Conservation (phyloP, 768 basidiomycete species). For the Boletus vermiculosoides region DNA sequence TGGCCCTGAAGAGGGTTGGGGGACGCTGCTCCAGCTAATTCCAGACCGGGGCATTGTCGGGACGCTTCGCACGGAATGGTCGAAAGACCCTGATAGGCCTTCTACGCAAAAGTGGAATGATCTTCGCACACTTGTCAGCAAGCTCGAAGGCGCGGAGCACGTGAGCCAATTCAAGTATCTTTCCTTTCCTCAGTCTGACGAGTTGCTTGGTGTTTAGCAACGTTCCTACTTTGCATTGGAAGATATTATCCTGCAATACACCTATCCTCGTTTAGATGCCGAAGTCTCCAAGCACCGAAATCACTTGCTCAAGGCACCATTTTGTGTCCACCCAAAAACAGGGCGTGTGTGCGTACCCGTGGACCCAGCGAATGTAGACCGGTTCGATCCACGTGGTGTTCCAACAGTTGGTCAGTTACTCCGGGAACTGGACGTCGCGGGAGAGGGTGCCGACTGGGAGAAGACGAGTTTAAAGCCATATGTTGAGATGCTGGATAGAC, state of each 20-base stretch:
- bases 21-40: slow-evolving; percentile 69
- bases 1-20: slow-evolving; percentile 62
- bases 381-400: slow-evolving; percentile 81
- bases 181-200: neutral
- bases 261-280: slow-evolving; percentile 93
- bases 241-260: slow-evolving; percentile 90
- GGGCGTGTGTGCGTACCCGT: slow-evolving; percentile 95
- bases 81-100: slow-evolving; percentile 44
- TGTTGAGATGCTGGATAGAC: slow-evolving; percentile 84
- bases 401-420: slow-evolving; percentile 88
- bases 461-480: slow-evolving; percentile 86
- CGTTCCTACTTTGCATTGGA: slow-evolving; percentile 58
- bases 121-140: slow-evolving; percentile 42
- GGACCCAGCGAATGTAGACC: slow-evolving; percentile 68
- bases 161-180: slow-evolving; percentile 28
- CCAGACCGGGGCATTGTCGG: slow-evolving; percentile 57
- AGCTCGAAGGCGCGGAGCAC: slow-evolving; percentile 18
- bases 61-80: slow-evolving; percentile 59
- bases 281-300: slow-evolving; percentile 98
- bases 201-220: slow-evolving; percentile 1
- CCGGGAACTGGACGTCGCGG: slow-evolving; percentile 63
- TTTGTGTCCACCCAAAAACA: slow-evolving; percentile 95
- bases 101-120: slow-evolving; percentile 79
- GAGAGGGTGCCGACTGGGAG: slow-evolving; percentile 74
- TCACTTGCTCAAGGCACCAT: slow-evolving; percentile 96